These are phyloP conservation scores for Corymbia calophylla DNA, from an alignment of 441 rosid species.

Conservation along the genomic window DNA sequence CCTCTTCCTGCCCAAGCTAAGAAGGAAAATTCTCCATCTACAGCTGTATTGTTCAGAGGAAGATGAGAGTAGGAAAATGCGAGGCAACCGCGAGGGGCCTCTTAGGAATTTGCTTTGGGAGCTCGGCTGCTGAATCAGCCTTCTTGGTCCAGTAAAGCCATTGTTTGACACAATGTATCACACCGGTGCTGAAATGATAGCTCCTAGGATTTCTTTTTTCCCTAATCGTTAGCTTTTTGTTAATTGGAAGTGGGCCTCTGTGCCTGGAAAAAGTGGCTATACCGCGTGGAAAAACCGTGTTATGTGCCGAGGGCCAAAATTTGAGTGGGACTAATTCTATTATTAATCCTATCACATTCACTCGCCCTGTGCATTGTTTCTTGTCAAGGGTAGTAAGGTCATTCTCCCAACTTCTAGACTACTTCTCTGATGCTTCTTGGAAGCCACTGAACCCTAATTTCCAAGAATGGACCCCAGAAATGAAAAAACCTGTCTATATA, in stretches of 20 bases:
- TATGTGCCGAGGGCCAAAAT: not conserved
- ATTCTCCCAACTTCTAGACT: not conserved
- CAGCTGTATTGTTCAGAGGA: not conserved
- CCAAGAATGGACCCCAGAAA: not conserved
- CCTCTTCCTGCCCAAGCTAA: not conserved
- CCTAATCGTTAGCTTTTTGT: not conserved
- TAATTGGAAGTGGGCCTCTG: not conserved
- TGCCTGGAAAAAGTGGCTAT: not conserved
- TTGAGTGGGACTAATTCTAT: not conserved
- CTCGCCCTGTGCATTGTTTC: not conserved
- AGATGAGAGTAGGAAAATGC: not conserved
- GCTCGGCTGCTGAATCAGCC: not conserved
- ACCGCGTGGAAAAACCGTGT: not conserved
- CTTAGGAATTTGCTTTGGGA: not conserved
- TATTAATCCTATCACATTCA: fast-evolving
- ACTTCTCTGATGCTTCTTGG: not conserved
- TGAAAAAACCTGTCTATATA: not conserved
- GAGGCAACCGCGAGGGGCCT: not conserved
- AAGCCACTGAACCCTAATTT: not conserved
- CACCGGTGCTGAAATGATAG: not conserved
- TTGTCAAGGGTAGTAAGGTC: not conserved
- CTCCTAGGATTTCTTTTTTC: not conserved
- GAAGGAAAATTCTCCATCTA: not conserved
- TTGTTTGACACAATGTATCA: no score
- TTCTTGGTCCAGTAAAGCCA: not conserved